Conservation (phyloP, 108 stramenopile genomes). For the Hondaea fermentalgiana region DNA sequence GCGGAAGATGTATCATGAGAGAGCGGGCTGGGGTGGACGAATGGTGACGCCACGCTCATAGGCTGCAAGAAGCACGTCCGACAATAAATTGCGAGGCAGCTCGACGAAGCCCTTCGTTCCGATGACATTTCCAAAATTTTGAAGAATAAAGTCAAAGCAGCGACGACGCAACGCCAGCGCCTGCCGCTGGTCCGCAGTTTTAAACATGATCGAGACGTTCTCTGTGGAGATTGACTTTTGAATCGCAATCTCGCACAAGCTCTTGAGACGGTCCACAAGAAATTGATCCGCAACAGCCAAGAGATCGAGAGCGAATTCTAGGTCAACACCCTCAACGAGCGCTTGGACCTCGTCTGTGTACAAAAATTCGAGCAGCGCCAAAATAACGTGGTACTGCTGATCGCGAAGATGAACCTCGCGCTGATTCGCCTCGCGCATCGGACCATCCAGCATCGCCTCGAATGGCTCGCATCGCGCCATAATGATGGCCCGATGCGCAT, state of each 20-base stretch:
- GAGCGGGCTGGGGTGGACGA: not conserved
- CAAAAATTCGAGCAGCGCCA: slow-evolving; percentile 75
- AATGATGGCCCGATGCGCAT: slow-evolving; percentile 75
- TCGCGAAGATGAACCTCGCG: slow-evolving; percentile 72
- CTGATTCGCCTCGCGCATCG: slow-evolving; percentile 47
- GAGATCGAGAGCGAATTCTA: slow-evolving; percentile 46
- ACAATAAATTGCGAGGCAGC: not conserved
- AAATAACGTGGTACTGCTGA: slow-evolving; percentile 64
- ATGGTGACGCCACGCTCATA: not conserved
- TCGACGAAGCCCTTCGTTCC: not conserved
- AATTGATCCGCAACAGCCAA: slow-evolving; percentile 82
- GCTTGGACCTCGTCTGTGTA: slow-evolving; percentile 67
- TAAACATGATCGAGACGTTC: slow-evolving; percentile 58
- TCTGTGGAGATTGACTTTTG: slow-evolving; percentile 58
- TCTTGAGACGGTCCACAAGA: slow-evolving; percentile 79
- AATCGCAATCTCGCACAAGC: slow-evolving; percentile 65
- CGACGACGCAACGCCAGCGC: not conserved
- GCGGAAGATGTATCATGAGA: not conserved
- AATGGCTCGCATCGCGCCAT: slow-evolving; percentile 74
- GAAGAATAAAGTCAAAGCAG: slow-evolving; percentile 15
- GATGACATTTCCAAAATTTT: not conserved
- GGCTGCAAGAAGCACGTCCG: not conserved
- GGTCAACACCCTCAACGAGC: not conserved
- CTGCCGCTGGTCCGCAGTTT: not conserved
- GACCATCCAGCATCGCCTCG: slow-evolving; percentile 81